phyloP scores from a whole-genome alignment of 202 grass and related monocot species.

The Alloteropsis angusta region DNA sequence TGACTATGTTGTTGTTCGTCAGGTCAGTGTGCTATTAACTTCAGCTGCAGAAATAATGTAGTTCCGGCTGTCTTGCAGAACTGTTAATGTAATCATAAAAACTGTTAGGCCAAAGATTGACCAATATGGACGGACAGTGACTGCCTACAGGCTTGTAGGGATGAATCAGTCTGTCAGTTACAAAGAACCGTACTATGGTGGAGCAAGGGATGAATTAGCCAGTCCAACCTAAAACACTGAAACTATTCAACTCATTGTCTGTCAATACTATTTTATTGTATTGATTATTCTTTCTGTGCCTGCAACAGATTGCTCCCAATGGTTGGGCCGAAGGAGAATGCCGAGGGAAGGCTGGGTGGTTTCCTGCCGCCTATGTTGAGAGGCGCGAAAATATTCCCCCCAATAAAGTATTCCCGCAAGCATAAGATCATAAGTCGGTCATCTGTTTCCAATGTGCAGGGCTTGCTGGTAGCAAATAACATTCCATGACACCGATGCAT shows the following conservation, averaged over 20 bases:
- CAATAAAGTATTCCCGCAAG: conserved; percentile 78
- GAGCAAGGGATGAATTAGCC: not conserved
- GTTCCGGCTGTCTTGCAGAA: not conserved
- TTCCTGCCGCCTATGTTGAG: conserved; percentile 65
- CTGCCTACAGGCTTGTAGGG: not conserved
- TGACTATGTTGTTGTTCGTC: conserved; percentile 95
- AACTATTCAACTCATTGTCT: not conserved
- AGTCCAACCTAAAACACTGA: not conserved
- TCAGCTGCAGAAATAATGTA: not conserved
- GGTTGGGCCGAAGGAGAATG: conserved; percentile 97
- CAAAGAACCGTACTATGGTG: not conserved
- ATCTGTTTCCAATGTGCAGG: not conserved
- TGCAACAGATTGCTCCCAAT: conserved; percentile 52
- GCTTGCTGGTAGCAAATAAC: not conserved
- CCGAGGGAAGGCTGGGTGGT: conserved; percentile 87
- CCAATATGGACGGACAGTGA: not conserved
- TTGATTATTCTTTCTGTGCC: not conserved
- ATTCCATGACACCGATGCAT: not conserved
- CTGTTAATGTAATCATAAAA: not conserved
- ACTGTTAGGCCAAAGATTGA: not conserved
- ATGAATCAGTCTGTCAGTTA: not conserved
- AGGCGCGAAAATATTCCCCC: conserved; percentile 73
- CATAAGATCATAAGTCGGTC: not conserved
- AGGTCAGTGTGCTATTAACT: conserved; percentile 48
- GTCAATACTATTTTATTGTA: not conserved